Evolutionary conservation across 2,329 filamentous ascomycete genomes (phyloP).

Genomic region (Chrysoporthe austroafricana): DNA sequence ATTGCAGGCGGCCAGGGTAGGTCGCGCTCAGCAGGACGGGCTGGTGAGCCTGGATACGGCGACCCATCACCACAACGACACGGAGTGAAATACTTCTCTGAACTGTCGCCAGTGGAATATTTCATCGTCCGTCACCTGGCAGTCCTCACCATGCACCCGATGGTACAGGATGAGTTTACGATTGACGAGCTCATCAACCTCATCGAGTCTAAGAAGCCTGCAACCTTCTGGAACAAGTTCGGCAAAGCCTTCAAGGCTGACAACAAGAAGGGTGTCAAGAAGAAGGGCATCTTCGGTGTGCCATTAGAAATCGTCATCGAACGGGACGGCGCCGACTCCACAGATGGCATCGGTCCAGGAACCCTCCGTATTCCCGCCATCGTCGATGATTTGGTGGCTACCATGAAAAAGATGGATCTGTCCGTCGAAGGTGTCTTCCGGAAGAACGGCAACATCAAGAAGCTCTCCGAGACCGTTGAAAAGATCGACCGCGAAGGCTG

Average conservation of each 20-base stretch:
- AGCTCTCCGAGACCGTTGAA: constrained; percentile 83
- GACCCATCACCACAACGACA: constrained; percentile 59
- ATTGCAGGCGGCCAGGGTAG: constrained; percentile 70
- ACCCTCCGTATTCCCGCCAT: constrained; percentile 89
- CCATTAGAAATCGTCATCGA: constrained; percentile 88
- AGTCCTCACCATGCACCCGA: constrained; percentile 90
- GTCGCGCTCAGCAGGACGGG: constrained; percentile 60
- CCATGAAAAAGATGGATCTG: constrained; percentile 98
- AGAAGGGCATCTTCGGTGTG: constrained; percentile 93
- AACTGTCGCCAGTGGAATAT: constrained; percentile 92
- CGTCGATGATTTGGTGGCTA: constrained; percentile 90
- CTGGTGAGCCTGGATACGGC: constrained; percentile 53
- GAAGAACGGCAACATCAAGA: constrained; percentile 98
- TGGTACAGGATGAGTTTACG: constrained; percentile 89
- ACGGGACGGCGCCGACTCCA: constrained; percentile 94
- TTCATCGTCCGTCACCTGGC: constrained; percentile 96
- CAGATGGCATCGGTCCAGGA: constrained; percentile 91
- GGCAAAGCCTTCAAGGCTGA: constrained; percentile 95
- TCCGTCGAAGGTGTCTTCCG: constrained; percentile 98
- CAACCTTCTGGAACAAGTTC: constrained; percentile 98
- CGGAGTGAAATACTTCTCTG: constrained; percentile 88
- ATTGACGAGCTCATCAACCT: constrained; percentile 89
- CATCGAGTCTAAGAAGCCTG: constrained; percentile 86
- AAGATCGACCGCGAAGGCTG: constrained; percentile 85
- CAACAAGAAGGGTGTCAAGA: constrained; percentile 75